A percentile compares a stretch with the other conserved stretches of the same genome.
phyloP scores from a whole-genome alignment of 768 basidiomycete genomes.

The Lactarius tabidus region DNA sequence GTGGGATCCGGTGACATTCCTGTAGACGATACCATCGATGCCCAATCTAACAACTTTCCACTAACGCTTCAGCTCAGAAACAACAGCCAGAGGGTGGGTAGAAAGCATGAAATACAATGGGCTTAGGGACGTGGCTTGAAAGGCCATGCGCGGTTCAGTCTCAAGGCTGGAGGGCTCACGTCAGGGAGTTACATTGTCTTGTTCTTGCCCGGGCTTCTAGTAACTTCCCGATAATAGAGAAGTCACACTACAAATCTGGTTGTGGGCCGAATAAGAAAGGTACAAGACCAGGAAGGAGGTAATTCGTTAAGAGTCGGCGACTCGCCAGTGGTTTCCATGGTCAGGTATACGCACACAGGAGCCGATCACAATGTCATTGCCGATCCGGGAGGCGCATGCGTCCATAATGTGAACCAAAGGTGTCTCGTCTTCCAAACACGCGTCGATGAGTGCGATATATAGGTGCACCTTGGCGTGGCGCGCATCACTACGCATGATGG shows the following conservation, averaged over 20 bases:
- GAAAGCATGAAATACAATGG: too few relatives aligned
- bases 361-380: background rate
- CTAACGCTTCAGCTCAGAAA: too few relatives aligned
- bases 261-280: background rate
- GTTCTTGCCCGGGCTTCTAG: too few relatives aligned
- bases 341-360: background rate
- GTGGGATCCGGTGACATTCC: too few relatives aligned
- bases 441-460: background rate
- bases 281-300: background rate
- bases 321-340: background rate
- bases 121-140: too few relatives aligned
- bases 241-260: background rate
- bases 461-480: background rate
- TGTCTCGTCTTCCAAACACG: background rate
- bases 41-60: too few relatives aligned
- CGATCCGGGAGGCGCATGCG: background rate
- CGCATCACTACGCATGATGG: background rate
- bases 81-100: too few relatives aligned
- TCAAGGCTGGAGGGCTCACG: too few relatives aligned
- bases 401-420: background rate
- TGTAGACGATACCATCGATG: too few relatives aligned
- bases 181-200: too few relatives aligned
- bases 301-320: background rate
- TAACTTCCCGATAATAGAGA: background rate
- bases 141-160: too few relatives aligned